These are phyloP conservation scores for Aspergillus aculeatinus DNA, from an alignment of 2,329 filamentous ascomycete genomes.

Conservation along the genomic window DNA sequence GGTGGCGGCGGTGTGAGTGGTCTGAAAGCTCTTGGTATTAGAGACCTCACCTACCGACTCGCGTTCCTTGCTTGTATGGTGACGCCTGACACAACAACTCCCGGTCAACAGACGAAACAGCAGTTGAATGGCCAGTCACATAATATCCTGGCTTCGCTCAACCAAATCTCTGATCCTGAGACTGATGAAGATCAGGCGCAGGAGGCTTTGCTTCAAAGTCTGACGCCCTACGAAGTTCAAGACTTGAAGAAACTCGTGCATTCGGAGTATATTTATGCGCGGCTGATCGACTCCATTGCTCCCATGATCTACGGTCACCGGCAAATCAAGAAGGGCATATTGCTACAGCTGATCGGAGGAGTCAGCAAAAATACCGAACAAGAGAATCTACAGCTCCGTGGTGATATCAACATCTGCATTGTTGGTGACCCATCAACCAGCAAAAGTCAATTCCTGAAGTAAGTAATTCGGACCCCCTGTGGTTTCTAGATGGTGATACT, in stretches of 20 bases:
- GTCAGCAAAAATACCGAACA: conserved; percentile 80
- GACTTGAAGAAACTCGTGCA: conserved; percentile 93
- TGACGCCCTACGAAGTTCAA: conserved; percentile 83
- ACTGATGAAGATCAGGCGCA: conserved; percentile 82
- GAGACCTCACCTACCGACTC: conserved; percentile 90
- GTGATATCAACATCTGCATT: conserved; percentile 98
- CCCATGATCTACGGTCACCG: conserved; percentile 97
- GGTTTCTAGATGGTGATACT: neutral
- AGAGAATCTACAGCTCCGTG: conserved; percentile 92
- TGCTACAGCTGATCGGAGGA: conserved; percentile 94
- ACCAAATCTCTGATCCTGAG: conserved; percentile 68
- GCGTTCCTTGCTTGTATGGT: conserved; percentile 98
- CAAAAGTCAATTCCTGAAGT: conserved; percentile 95
- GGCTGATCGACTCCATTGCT: conserved; percentile 88
- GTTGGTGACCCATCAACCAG: conserved; percentile 96
- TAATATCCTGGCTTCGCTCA: conserved; percentile 82
- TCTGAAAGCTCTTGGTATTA: conserved; percentile 87
- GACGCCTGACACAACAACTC: conserved; percentile 78
- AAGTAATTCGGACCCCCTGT: conserved; percentile 23
- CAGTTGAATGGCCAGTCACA: conserved; percentile 69
- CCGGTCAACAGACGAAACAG: conserved; percentile 70
- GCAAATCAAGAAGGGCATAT: conserved; percentile 93
- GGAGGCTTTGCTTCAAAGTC: conserved; percentile 78
- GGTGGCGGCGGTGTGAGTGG: conserved; percentile 84
- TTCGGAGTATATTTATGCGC: conserved; percentile 89